Percentiles rank a stretch among this genome's conserved stretches.
These are phyloP conservation scores for Candida fluviatilis DNA, from an alignment of 805 yeast species.

Conservation along the genomic window DNA sequence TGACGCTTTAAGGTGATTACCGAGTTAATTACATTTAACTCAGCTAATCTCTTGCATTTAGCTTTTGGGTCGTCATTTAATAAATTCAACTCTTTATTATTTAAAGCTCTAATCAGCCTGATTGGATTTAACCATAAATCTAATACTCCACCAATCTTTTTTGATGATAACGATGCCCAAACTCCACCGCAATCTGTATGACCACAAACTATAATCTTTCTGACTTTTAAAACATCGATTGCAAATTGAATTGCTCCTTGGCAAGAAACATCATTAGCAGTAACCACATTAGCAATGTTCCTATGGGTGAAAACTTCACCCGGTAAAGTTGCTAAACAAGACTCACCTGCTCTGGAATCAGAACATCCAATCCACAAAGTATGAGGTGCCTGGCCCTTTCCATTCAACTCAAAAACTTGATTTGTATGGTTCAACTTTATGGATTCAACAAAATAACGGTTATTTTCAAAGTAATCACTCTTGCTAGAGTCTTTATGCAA, in stretches of 20 bases:
- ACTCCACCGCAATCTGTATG: conserved; percentile 96
- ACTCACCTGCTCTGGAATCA: conserved; percentile 86
- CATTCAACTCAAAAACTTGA: conserved; percentile 57
- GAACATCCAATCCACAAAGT: conserved; percentile 94
- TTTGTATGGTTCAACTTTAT: conserved; percentile 49
- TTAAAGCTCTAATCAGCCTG: conserved; percentile 64
- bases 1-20: conserved; percentile 62
- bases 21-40: conserved; percentile 71
- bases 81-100: conserved; percentile 45
- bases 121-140: conserved; percentile 69
- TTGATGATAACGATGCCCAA: conserved; percentile 68
- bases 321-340: conserved; percentile 70
- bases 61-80: conserved; percentile 45
- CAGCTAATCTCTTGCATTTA: conserved; percentile 61
- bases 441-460: conserved; percentile 42
- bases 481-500: conserved; percentile 45
- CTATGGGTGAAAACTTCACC: conserved; percentile 90
- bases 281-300: conserved; percentile 78
- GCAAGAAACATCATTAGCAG: conserved; percentile 65
- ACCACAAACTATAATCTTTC: conserved; percentile 82
- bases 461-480: conserved; percentile 46
- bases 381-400: conserved; percentile 86
- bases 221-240: conserved; percentile 75
- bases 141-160: conserved; percentile 62
- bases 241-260: conserved; percentile 85